Percentiles rank a stretch among this genome's conserved stretches.
These are phyloP conservation scores for Quercus variabilis DNA, from an alignment of 306 rosid genomes.

Conservation along the genomic window DNA sequence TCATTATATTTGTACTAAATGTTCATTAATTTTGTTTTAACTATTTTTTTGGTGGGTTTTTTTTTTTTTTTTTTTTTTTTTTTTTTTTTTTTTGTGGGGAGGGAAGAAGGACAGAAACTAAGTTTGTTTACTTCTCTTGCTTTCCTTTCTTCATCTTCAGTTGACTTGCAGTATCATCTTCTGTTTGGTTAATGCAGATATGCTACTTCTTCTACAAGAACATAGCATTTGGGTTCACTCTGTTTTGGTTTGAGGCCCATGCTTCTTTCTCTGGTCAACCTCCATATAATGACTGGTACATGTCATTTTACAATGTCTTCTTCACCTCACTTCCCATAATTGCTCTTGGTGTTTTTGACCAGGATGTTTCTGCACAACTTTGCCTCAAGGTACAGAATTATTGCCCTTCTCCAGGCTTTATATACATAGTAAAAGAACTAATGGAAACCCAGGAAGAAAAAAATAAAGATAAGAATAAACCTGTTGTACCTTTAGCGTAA, in stretches of 20 bases:
- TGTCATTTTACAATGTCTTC: slow-evolving; percentile 90
- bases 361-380: slow-evolving; percentile 80
- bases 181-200: slow-evolving; percentile 55
- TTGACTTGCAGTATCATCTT: slow-evolving; percentile 14
- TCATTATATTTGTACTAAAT: neutral
- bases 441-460: neutral
- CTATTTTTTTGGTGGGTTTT: too few relatives aligned
- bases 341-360: slow-evolving; percentile 87
- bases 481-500: neutral
- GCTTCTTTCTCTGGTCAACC: slow-evolving; percentile 81
- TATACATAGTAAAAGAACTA: neutral
- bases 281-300: slow-evolving; percentile 88
- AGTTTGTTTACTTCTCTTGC: too few relatives aligned
- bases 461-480: too few relatives aligned
- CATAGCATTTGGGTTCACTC: slow-evolving; percentile 80
- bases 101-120: neutral
- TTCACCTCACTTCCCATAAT: slow-evolving; percentile 92
- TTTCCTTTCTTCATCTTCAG: neutral
- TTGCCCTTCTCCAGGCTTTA: slow-evolving; percentile 6
- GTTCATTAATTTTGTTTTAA: neutral
- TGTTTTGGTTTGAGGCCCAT: slow-evolving; percentile 87
- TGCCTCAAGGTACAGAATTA: slow-evolving; percentile 63
- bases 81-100: too few relatives aligned
- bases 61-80: neutral
- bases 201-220: slow-evolving; percentile 96